Conservation (phyloP, 2,329 filamentous ascomycete genomes). For the Aspergillus sclerotialis region DNA sequence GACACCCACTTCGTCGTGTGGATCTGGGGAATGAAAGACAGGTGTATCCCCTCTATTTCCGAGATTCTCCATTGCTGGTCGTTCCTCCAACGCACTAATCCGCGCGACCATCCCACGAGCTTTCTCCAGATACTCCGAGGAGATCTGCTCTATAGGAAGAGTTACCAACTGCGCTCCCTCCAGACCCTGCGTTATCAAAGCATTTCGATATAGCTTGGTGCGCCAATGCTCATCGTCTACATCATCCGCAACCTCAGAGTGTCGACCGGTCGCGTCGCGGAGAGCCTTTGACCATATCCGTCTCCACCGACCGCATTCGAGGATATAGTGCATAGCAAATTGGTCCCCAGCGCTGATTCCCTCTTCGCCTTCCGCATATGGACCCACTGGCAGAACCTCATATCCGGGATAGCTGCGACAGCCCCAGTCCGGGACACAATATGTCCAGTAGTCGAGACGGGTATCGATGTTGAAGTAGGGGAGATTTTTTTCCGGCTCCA, state of each 20-base stretch:
- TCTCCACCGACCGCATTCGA: slow-evolving; percentile 18
- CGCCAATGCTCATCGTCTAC: slow-evolving; percentile 10
- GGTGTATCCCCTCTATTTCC: too few relatives aligned
- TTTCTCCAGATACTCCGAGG: slow-evolving; percentile 9
- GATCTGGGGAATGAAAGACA: too few relatives aligned
- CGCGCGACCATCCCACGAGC: slow-evolving; percentile 6
- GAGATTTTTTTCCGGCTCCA: slow-evolving; percentile 7
- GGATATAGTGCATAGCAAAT: slow-evolving; percentile 11
- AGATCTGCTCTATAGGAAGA: slow-evolving; percentile 11
- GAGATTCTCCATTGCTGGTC: too few relatives aligned
- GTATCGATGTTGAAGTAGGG: slow-evolving; percentile 11
- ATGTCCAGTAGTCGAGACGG: slow-evolving; percentile 23
- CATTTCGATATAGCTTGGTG: slow-evolving; percentile 18
- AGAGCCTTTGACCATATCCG: slow-evolving; percentile 18
- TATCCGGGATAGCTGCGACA: slow-evolving; percentile 4
- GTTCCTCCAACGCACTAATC: slow-evolving; percentile 7
- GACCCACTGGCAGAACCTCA: background rate
- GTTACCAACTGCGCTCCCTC: slow-evolving; percentile 24
- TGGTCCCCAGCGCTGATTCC: slow-evolving; percentile 4
- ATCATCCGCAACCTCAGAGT: background rate
- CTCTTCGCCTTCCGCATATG: background rate
- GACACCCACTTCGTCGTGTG: too few relatives aligned
- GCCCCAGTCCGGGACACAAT: slow-evolving; percentile 20
- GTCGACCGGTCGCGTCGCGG: too few relatives aligned
- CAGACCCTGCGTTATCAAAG: slow-evolving; percentile 21